phyloP scores from a whole-genome alignment of 2,329 filamentous ascomycete genomes.

The Trichoderma sp. region DNA sequence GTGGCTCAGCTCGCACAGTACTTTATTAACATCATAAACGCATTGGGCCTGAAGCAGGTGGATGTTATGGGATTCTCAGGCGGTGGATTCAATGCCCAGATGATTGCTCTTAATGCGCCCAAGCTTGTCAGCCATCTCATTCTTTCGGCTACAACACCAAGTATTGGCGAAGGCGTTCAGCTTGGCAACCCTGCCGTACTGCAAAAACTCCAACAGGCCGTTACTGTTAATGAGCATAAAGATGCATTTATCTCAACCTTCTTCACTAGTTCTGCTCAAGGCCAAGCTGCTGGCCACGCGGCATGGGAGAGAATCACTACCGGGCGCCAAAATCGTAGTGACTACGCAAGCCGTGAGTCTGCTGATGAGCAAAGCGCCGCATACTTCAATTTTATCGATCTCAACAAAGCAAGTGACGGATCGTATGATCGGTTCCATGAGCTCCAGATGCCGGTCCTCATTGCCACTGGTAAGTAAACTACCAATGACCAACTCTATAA shows the following conservation, averaged over 20 bases:
- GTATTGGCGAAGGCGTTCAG: background rate
- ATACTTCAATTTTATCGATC: background rate
- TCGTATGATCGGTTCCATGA: background rate
- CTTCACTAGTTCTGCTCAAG: background rate
- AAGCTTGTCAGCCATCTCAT: background rate
- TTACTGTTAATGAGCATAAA: background rate
- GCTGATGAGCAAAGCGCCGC: background rate
- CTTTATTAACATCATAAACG: background rate
- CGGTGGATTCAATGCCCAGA: background rate
- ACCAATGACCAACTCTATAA: background rate
- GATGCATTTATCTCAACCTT: background rate
- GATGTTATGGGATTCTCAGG: background rate
- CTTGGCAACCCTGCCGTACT: background rate
- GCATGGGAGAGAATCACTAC: background rate
- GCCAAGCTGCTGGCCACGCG: background rate
- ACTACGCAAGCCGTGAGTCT: background rate
- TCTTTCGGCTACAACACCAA: background rate
- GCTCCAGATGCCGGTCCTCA: background rate
- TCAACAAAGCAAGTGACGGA: background rate
- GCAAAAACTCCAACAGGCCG: background rate
- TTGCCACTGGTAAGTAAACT: background rate
- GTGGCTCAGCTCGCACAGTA: background rate
- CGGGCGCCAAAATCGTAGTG: background rate
- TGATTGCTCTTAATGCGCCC: background rate
- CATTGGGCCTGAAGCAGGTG: background rate